These are phyloP conservation scores for Candida frijolesensis DNA, from an alignment of 1,139 yeast genomes.

Conservation along the genomic window DNA sequence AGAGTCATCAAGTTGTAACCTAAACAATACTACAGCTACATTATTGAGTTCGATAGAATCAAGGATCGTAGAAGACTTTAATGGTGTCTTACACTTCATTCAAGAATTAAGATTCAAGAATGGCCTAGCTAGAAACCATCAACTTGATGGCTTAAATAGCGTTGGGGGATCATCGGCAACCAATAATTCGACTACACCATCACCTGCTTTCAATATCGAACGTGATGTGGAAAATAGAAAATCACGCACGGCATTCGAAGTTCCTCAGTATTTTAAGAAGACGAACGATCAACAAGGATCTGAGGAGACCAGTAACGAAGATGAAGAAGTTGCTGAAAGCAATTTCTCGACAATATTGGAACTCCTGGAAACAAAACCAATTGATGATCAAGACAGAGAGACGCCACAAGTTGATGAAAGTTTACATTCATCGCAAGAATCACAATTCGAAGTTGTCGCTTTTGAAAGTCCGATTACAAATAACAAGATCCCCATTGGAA, in stretches of 20 bases:
- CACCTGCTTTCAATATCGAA: slow-evolving; percentile 2
- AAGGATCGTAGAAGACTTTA: slow-evolving; percentile 44
- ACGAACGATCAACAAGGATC: not conserved
- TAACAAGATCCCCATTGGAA: not conserved
- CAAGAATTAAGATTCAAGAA: slow-evolving; percentile 17
- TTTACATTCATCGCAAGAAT: not conserved
- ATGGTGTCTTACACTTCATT: slow-evolving; percentile 35
- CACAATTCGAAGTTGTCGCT: not conserved
- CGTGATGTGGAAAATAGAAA: not conserved
- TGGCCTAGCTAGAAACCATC: slow-evolving; percentile 22
- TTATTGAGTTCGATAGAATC: slow-evolving; percentile 9
- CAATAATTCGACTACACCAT: not conserved
- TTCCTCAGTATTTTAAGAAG: slow-evolving; percentile 10
- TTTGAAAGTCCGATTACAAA: not conserved
- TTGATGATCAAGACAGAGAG: slow-evolving; percentile 3
- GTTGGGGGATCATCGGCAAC: not conserved
- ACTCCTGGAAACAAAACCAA: slow-evolving; percentile 8
- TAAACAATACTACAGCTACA: slow-evolving; percentile 20
- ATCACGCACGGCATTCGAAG: not conserved
- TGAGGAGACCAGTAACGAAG: not conserved
- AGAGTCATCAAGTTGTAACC: slow-evolving; percentile 48
- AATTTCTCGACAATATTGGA: slow-evolving; percentile 11
- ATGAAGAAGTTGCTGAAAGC: not conserved
- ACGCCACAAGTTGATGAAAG: not conserved
- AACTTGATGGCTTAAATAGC: slow-evolving; percentile 18